Evolutionary conservation across 306 rosid species (phyloP), one percentile per base, ranked within the genome.

Genomic region (Lagenaria siceraria): DNA sequence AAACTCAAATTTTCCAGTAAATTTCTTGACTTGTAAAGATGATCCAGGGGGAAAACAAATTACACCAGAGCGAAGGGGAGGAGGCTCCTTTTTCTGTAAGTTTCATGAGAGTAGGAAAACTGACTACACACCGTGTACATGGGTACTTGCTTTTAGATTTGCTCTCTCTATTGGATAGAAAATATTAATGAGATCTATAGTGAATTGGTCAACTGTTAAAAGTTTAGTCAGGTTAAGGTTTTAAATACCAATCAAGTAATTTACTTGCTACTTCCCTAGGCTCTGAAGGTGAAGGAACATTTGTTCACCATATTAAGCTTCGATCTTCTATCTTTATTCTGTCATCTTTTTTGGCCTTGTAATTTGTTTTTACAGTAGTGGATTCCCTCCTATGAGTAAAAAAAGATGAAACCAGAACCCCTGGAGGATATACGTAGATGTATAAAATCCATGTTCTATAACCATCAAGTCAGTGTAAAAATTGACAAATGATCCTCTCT

Each of bases 381-480:
- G 75, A 69, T 43, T 69, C 75, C 15, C 58, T 49, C 42, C 59
- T 17, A 27, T 1, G 59, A 49, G 43, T 33, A 7, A 18, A 71
- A 25, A 63, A 27, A 22, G 56, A 25, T 38, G 36, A 70, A 46
- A 46, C 13, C 18, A 13, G 31, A 70, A 25, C 14, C 35, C 8
- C 24, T 48, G 12, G 3, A 15, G 52, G 58, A 25, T 36, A n/a
- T 72, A 1, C 60, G 14, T 25, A 27, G 36, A 46, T 14, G 6
- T 22, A 48, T 25, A 25, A 51, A 51, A 4, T 29, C 43, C 25
- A 15, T 51, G 27, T 51, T 24, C 33, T 43, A 73, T 73, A 73
- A 49, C 40, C 48, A 73, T 73, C 77, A 73, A 73, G 77, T 73
- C 61, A 29, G 61, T 73, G 61, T 4, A 51, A 35, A 51, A 49